Conservation (phyloP, 176 grass and related monocot species). For the Triticum monococcum region DNA sequence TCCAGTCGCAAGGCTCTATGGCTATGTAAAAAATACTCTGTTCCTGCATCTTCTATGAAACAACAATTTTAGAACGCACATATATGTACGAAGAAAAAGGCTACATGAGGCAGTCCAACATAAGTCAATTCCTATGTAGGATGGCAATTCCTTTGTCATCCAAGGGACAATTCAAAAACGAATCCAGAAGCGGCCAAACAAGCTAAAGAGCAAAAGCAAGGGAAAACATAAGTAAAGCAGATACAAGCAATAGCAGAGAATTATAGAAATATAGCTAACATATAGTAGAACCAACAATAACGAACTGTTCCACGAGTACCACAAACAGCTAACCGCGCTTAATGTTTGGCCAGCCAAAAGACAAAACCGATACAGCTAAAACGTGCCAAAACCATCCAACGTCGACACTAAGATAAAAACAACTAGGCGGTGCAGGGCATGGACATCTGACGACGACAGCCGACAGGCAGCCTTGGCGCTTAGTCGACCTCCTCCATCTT, state of each 20-base stretch:
- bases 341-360: not conserved
- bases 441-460: not conserved
- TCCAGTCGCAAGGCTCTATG: no score
- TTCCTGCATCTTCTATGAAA: no score
- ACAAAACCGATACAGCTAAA: conserved; percentile 23
- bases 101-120: no score
- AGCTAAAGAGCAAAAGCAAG: no score
- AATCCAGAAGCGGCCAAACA: no score
- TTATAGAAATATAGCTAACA: not conserved
- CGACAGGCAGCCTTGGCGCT: conserved; percentile 17
- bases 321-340: not conserved
- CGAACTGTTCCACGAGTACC: conserved; percentile 1
- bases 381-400: conserved; percentile 25
- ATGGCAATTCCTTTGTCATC: no score
- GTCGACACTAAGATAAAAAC: not conserved
- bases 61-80: no score
- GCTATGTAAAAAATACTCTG: no score
- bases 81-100: no score
- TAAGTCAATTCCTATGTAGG: no score
- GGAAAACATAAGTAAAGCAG: not conserved
- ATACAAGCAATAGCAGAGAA: not conserved
- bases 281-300: not conserved
- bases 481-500: conserved; percentile 99
- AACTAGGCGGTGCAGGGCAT: not conserved
- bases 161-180: no score